A percentile compares a stretch with the other conserved stretches of the same genome.
These are phyloP conservation scores for Scorias spongiosa DNA, from an alignment of 2,329 filamentous ascomycete species.

Conservation along the genomic window DNA sequence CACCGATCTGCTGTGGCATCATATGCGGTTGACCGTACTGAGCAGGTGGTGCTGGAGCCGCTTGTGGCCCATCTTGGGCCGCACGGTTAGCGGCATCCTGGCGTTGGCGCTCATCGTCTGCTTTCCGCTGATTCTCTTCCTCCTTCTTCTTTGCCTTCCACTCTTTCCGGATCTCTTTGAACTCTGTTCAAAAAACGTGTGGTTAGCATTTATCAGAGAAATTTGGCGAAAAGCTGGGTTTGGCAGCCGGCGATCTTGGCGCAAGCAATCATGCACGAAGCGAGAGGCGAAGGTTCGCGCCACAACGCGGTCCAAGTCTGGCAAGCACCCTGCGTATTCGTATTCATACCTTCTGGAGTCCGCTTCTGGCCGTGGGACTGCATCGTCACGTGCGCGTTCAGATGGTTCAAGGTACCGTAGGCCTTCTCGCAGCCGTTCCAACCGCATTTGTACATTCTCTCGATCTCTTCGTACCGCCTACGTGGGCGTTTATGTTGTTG, in stretches of 20 bases:
- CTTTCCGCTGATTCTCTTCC: constrained; percentile 78
- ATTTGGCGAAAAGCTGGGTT: constrained; percentile 1
- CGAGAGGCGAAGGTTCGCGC: too few species aligned
- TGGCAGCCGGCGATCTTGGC: too few species aligned
- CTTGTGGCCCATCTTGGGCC: constrained; percentile 34
- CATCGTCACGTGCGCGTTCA: constrained; percentile 98
- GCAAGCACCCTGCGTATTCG: background rate
- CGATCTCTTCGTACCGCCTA: constrained; percentile 91
- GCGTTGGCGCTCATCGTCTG: constrained; percentile 70
- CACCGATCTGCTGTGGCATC: constrained; percentile 30
- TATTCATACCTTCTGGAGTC: constrained; percentile 81
- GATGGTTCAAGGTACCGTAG: constrained; percentile 90
- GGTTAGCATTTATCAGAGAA: background rate
- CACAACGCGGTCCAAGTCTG: too few species aligned
- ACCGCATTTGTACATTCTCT: constrained; percentile 99
- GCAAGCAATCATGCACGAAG: too few species aligned
- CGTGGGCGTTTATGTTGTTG: constrained; percentile 94
- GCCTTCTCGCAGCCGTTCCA: constrained; percentile 98
- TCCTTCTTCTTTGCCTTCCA: constrained; percentile 99
- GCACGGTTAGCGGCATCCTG: constrained; percentile 41
- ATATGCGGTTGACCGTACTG: constrained; percentile 30
- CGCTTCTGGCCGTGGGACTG: constrained; percentile 90
- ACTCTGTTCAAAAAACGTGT: constrained; percentile 45
- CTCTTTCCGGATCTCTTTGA: constrained; percentile 97
- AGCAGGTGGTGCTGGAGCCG: constrained; percentile 31